phyloP scores from a whole-genome alignment of 1,284 basidiomycete genomes.

The Termitomyces sp. region DNA sequence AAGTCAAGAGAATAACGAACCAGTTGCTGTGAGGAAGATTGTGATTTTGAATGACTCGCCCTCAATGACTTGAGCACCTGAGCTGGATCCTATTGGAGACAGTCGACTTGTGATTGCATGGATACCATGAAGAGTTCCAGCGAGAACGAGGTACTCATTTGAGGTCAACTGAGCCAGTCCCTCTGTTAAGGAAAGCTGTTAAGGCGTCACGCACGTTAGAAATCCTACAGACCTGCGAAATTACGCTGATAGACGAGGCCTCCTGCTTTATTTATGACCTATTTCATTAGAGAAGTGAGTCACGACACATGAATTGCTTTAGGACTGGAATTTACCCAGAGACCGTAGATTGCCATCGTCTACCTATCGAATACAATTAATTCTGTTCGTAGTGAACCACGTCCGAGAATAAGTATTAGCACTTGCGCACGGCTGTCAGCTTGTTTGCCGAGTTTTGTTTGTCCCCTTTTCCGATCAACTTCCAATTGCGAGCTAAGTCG shows the following conservation, averaged over 20 bases:
- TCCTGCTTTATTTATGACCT: conserved; percentile 99
- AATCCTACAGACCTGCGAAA: conserved; percentile 64
- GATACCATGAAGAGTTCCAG: conserved; percentile 95
- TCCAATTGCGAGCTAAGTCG: not conserved
- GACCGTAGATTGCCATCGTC: conserved; percentile 68
- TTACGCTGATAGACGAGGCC: conserved; percentile 93
- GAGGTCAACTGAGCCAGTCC: conserved; percentile 83
- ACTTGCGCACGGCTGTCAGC: not conserved
- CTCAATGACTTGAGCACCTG: conserved; percentile 91
- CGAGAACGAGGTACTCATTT: conserved; percentile 97
- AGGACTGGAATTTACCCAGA: conserved; percentile 56
- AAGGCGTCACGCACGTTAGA: conserved; percentile 5
- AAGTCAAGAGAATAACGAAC: conserved; percentile 40
- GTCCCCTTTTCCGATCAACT: not conserved
- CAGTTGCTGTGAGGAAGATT: conserved; percentile 88
- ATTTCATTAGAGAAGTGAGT: not conserved
- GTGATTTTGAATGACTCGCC: conserved; percentile 91
- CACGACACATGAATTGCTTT: not conserved
- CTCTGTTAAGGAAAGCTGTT: conserved; percentile 43
- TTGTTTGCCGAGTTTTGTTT: not conserved
- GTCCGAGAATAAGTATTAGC: too few relatives aligned
- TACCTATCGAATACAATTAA: not conserved
- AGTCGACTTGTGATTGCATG: conserved; percentile 95
- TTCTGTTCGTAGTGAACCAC: not conserved
- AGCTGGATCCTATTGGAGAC: conserved; percentile 77